These are phyloP conservation scores for Malus hybrid DNA, from an alignment of 331 rosid species.

Conservation along the genomic window DNA sequence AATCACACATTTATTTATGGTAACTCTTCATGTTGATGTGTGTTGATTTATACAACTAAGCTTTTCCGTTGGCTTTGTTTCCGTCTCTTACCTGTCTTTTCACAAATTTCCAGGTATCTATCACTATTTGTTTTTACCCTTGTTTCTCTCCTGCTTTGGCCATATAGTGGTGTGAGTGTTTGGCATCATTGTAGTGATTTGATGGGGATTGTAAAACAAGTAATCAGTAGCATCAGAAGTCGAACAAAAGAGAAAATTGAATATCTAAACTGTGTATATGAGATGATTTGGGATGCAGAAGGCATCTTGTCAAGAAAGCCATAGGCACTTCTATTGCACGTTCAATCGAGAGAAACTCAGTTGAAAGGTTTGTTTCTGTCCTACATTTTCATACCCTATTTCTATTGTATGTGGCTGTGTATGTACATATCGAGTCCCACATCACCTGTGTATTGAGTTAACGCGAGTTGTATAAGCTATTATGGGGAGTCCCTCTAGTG, in stretches of 20 bases:
- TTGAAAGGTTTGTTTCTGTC: constrained; percentile 48
- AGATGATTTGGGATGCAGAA: constrained; percentile 82
- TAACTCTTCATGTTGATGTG: constrained; percentile 16
- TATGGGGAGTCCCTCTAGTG: neutral
- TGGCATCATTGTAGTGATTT: constrained; percentile 39
- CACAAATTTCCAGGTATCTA: constrained; percentile 46
- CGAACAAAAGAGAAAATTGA: constrained; percentile 63
- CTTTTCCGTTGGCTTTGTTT: neutral
- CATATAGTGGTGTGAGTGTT: constrained; percentile 47
- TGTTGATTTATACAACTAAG: neutral
- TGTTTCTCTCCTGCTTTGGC: constrained; percentile 60
- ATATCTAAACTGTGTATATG: constrained; percentile 63
- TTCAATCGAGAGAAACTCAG: constrained; percentile 32
- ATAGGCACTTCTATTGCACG: constrained; percentile 24
- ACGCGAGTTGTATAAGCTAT: neutral
- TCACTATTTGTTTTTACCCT: constrained; percentile 46
- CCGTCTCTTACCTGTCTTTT: constrained; percentile 5
- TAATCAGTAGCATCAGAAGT: constrained; percentile 33
- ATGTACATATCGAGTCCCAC: neutral
- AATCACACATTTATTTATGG: constrained; percentile 64
- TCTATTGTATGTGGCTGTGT: neutral
- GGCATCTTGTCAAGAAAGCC: constrained; percentile 81
- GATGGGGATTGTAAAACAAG: constrained; percentile 19
- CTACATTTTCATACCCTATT: neutral
- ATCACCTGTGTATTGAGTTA: neutral